Evolutionary conservation across 2,329 filamentous ascomycete species (phyloP), one percentile per base, ranked within the genome.

Genomic region (Rosellinia necatrix): DNA sequence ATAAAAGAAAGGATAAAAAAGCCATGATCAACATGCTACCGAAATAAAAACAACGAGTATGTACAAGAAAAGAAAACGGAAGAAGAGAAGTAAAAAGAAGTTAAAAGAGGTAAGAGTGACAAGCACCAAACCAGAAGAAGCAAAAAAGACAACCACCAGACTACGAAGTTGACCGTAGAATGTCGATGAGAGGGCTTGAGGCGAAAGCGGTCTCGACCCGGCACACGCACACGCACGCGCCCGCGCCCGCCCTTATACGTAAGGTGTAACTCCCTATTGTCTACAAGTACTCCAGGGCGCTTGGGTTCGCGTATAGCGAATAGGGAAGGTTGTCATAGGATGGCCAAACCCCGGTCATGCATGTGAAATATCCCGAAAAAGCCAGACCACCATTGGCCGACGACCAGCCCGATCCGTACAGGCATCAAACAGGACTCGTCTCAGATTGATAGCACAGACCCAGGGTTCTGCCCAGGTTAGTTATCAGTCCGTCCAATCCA

Each of bases 11-110:
- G 10, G 53, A 49, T n/a, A 53, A 50, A 57, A 65, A 66, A 56
- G 60, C 63, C 67, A 68, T 70, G 56, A 53, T 67, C 61, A 66
- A 66, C 59, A 64, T 53, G 61, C 19, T 29, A 52, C 53, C 29
- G 48, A 52, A 59, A 60, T 40, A 52, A 55, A 41, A 41, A 57
- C 17, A 61, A 38, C 10, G 30, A 41, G 49, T 47, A 51, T 58
- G 53, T 53, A 47, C 50, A 60, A 64, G 50, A 53, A 56, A 17
- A 12, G 48, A 59, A 59, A 12, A 7, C 3, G 34, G 32, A 5
- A 21, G 30, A 19, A 27, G 29, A 40, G 17, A 29, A 19, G 2
- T 12, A 19, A 37, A 32, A 35, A 19, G 17, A 3, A 8, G 24
- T 12, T 12, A 47, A 15, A 40, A 42, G 2, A 21, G 51, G 9